Percentiles rank a stretch among this genome's conserved stretches.
Conservation (phyloP, 208 protist genomes). For the Trichomonas gallinae region DNA sequence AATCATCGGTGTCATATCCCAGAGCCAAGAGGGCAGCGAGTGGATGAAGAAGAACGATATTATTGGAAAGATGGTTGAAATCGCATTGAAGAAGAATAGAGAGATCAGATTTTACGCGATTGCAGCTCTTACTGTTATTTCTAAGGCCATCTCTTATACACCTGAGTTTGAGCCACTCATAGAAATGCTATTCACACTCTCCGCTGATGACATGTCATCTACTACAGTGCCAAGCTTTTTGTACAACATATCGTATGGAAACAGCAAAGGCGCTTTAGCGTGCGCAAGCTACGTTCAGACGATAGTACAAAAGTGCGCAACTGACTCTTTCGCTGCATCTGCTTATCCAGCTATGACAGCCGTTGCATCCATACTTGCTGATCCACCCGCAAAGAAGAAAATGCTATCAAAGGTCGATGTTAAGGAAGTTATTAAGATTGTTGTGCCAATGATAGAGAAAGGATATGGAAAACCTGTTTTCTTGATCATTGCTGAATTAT, state of each 20-base stretch:
- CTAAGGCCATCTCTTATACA: neutral
- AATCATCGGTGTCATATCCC: neutral
- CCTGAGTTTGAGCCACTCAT: neutral
- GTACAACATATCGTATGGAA: neutral
- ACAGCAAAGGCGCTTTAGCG: neutral
- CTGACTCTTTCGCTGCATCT: neutral
- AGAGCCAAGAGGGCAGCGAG: neutral
- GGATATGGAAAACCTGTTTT: neutral
- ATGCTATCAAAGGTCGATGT: neutral
- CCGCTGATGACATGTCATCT: neutral
- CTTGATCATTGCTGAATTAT: neutral
- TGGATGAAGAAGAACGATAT: neutral
- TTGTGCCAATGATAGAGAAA: neutral
- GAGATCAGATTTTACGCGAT: neutral
- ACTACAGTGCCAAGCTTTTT: neutral
- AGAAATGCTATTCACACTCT: neutral
- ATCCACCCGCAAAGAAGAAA: neutral
- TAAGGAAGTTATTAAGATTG: neutral
- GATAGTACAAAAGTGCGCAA: neutral
- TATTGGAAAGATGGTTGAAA: neutral
- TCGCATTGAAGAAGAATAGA: neutral
- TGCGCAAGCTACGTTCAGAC: neutral
- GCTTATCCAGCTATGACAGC: neutral
- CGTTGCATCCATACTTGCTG: neutral
- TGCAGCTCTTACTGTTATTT: neutral